These are phyloP conservation scores for Aspergillus fumigatiaffinis DNA, from an alignment of 2,329 filamentous ascomycete species.

Conservation along the genomic window DNA sequence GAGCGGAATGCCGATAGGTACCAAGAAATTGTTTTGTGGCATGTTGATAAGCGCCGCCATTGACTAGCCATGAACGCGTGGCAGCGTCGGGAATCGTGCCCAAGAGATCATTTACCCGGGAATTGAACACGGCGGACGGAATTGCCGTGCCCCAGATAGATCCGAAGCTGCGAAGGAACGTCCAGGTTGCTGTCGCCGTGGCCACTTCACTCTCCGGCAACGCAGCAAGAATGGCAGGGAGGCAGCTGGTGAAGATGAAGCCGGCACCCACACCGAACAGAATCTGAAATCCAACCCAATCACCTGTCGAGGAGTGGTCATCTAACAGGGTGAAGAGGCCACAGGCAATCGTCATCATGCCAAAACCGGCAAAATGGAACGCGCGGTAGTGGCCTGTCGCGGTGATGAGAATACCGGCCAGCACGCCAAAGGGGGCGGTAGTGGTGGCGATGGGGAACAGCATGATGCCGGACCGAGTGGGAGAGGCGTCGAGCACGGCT, in stretches of 20 bases:
- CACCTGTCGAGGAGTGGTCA: conserved; percentile 18
- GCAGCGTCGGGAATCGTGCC: conserved; percentile 9
- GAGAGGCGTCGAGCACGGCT: conserved; percentile 31
- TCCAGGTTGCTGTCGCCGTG: conserved; percentile 22
- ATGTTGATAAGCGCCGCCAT: conserved; percentile 22
- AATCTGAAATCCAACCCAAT: conserved; percentile 30
- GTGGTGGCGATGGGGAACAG: conserved; percentile 28
- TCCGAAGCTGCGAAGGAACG: conserved; percentile 30
- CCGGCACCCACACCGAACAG: conserved; percentile 25
- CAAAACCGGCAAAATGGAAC: conserved; percentile 27
- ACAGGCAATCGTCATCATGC: conserved; percentile 20
- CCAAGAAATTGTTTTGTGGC: conserved; percentile 9
- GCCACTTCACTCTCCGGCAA: conserved; percentile 27
- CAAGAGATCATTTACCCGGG: conserved; percentile 14
- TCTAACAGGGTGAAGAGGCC: conserved; percentile 28
- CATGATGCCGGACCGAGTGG: conserved; percentile 29
- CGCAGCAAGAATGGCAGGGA: conserved; percentile 28
- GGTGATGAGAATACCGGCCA: conserved; percentile 30
- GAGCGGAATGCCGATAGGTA: not conserved
- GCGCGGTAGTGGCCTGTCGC: conserved; percentile 31
- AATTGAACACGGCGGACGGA: conserved; percentile 30
- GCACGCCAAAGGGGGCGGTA: conserved; percentile 22
- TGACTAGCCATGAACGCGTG: conserved; percentile 6
- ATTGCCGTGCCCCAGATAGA: conserved; percentile 29
- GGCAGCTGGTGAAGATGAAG: conserved; percentile 18